These are phyloP conservation scores for Fragilaria radians DNA, from an alignment of 108 stramenopile genomes.

Conservation along the genomic window DNA sequence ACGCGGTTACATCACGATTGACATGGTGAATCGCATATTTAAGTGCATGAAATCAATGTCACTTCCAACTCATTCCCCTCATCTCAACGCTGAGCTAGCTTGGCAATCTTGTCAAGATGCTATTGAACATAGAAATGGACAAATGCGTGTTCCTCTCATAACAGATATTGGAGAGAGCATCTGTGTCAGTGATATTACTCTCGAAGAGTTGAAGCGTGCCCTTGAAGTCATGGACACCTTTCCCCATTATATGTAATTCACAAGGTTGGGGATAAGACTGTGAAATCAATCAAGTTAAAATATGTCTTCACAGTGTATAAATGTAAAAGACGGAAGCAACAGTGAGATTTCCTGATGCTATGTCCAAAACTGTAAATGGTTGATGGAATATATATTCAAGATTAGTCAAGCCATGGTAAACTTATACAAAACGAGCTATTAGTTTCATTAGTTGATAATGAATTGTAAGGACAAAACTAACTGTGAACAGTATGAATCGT, in stretches of 20 bases:
- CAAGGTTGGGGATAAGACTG: not conserved
- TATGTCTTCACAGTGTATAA: too few species aligned
- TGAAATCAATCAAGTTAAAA: too few species aligned
- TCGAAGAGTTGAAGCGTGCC: slow-evolving; percentile 81
- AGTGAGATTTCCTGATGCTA: too few species aligned
- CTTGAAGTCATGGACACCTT: slow-evolving; percentile 62
- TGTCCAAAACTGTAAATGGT: too few species aligned
- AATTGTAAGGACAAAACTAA: too few species aligned
- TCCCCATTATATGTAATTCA: slow-evolving; percentile 16
- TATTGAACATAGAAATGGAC: slow-evolving; percentile 92
- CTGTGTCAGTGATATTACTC: slow-evolving; percentile 88
- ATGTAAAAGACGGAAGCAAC: too few species aligned
- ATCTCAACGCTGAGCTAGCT: slow-evolving; percentile 66
- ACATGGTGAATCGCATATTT: slow-evolving; percentile 78
- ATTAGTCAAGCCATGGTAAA: too few species aligned
- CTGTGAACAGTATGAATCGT: too few species aligned
- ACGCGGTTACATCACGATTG: slow-evolving; percentile 81
- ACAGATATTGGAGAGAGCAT: slow-evolving; percentile 86
- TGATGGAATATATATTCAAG: too few species aligned
- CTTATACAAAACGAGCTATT: too few species aligned
- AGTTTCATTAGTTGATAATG: too few species aligned
- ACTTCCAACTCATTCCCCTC: slow-evolving; percentile 73
- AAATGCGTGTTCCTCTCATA: slow-evolving; percentile 88
- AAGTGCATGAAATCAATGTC: slow-evolving; percentile 69
- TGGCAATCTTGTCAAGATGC: slow-evolving; percentile 91